Base-by-base conservation (phyloP, 768 basidiomycete species). In the Pisolithus tinctorius region DNA sequence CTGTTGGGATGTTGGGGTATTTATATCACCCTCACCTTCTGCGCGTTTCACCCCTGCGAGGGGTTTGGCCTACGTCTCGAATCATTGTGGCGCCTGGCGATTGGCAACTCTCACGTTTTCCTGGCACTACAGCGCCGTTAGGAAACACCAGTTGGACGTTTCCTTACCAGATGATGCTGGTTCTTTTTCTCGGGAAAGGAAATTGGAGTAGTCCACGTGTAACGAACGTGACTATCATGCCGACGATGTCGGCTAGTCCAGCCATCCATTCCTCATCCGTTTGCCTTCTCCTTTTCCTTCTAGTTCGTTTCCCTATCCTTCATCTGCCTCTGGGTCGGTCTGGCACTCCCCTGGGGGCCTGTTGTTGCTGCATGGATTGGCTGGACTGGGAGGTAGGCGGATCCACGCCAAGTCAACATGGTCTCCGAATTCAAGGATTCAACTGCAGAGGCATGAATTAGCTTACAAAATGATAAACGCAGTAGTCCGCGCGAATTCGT, bases 221-320 rank as follows among this genome's bases (percentile, higher is more conserved):
- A 17, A 47, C 20, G 20, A 47, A 36, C 7, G 17, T 36, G 31
- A 23, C 45, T 20, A 25, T 14, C 4, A 14, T n/a, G 45, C 7
- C 9, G 6, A 17, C n/a, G 17, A 47, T 11, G 31, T 20, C 16
- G 16, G 23, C 31, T 8, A 37, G 23, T 23, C n/a, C 10, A 16
- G 6, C n/a, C 4, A 43, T 52, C 45, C 51, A 55, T 52, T 69
- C 67, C 20, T 20, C 20, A 20, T 23, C 67, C 54, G 67, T 67
- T 29, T 48, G 55, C n/a, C 45, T 7, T 29, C 23, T 44, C 20
- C 61, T 61, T 45, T 52, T 34, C 50, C 9, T 41, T 52, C 44
- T 63, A 61, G 43, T 63, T 63, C n/a, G 59, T 63, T 34, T 63
- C 55, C 45, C 53, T 55, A 20, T 38, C 40, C 34, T 60, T 61